phyloP scores from a whole-genome alignment of 345 rosid genomes.

The Raphanus sativus region DNA sequence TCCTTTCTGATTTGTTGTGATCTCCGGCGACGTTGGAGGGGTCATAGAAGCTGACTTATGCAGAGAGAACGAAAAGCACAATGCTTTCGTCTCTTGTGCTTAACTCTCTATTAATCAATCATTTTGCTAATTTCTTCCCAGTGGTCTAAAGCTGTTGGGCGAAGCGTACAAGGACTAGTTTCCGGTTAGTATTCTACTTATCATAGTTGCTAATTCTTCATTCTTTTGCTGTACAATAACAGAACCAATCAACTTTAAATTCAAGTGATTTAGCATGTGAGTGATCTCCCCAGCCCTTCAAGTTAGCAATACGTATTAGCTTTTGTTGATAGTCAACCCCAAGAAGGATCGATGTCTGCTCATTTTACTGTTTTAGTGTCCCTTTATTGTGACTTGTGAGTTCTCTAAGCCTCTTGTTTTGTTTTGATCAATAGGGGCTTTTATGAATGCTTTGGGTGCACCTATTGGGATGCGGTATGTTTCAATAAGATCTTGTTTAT shows the following conservation, averaged over 20 bases:
- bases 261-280: not conserved
- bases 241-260: not conserved
- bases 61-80: not conserved
- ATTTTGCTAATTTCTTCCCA: conserved; percentile 36
- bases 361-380: not conserved
- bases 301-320: not conserved
- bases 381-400: too few species aligned
- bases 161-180: conserved; percentile 62
- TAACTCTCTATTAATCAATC: not conserved
- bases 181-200: conserved; percentile 52
- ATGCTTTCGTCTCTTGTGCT: not conserved
- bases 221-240: not conserved
- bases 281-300: not conserved
- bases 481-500: too few species aligned
- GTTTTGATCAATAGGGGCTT: conserved; percentile 49
- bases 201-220: not conserved
- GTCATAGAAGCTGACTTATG: not conserved
- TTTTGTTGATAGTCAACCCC: not conserved
- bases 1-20: not conserved
- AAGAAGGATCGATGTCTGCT: not conserved
- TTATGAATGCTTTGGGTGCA: conserved; percentile 73
- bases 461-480: conserved; percentile 74
- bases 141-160: conserved; percentile 62
- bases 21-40: not conserved
- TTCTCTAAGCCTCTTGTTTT: too few species aligned